Percentiles rank a stretch among this genome's conserved stretches.
These are phyloP conservation scores for Ceriops tagal DNA, from an alignment of 345 rosid genomes.

Conservation along the genomic window DNA sequence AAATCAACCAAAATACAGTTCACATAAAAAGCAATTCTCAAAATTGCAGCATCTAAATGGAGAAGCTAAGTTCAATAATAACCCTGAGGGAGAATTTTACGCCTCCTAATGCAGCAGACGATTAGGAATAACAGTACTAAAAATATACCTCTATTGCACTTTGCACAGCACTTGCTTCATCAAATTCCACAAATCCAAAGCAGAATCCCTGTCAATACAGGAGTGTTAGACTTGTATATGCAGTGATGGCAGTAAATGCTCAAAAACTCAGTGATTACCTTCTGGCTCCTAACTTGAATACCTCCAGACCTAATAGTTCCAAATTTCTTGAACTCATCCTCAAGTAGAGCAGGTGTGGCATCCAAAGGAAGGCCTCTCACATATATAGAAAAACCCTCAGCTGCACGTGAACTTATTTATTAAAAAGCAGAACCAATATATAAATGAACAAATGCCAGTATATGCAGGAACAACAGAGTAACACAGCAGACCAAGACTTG, in stretches of 20 bases:
- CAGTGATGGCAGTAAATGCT: not conserved
- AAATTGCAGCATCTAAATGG: not conserved
- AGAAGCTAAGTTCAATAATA: no score
- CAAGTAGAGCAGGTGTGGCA: conserved; percentile 54
- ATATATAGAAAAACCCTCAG: conserved; percentile 71
- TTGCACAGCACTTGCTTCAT: conserved; percentile 65
- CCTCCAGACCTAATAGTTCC: conserved; percentile 68
- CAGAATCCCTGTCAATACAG: conserved; percentile 59
- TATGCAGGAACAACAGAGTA: not conserved
- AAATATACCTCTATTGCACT: conserved; percentile 78
- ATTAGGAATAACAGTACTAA: not conserved
- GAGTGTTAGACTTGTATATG: not conserved
- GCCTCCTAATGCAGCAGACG: not conserved
- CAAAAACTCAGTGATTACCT: conserved; percentile 38
- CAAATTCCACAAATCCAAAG: conserved; percentile 97
- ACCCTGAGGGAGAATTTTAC: no score
- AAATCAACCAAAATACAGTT: conserved; percentile 1
- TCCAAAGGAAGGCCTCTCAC: conserved; percentile 67
- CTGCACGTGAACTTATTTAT: conserved; percentile 17
- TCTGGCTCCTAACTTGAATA: conserved; percentile 71
- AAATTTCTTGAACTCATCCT: conserved; percentile 73
- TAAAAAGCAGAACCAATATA: not conserved
- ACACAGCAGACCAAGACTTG: not conserved
- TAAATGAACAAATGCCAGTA: no score
- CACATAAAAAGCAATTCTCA: not conserved